Base-by-base conservation (phyloP, 768 basidiomycete species). In the Auricularia cornea region DNA sequence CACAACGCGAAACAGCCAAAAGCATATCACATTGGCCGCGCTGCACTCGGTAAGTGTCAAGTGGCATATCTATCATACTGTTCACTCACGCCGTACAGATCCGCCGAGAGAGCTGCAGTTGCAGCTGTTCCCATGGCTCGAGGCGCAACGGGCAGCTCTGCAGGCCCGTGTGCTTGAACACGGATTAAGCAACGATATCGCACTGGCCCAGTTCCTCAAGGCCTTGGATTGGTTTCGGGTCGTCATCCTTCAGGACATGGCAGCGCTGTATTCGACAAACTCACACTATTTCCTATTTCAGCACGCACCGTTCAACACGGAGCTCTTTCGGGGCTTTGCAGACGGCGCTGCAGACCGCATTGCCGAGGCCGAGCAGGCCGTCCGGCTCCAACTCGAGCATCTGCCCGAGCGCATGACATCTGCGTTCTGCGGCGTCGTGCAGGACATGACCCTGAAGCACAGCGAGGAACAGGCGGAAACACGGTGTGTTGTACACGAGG, bases 361-460 rank as follows among this genome's bases (percentile, higher is more conserved):
- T 31, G 48, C 18, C 0, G 62, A 63, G n/a, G 69, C 68, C 3
- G 66, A 72, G 52, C 40, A 62, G 18, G 62, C 63, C 5, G 63
- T 64, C 14, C 57, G 35, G 0, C 59, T 70, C 11, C 60, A 66
- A 16, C 66, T 74, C 16, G 26, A 73, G 54, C 63, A 65, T 11
- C 65, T 77, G 0, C 75, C 74, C 0, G 64, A 67, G 23, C 67
- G 68, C 10, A 56, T 72, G 12, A 64, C 67, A 0, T 26, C 57
- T 30, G 68, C 68, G 20, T 62, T 72, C 26, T 28, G 48, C 48
- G 48, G n/a, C 20, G 48, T n/a, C 26, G 8, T 20, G 20, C 8
- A 10, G 26, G 92, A 56, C 1, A 20, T 82, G 14, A 3, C 31
- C 2, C 80, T 81, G 26, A 26, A 57, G 3, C 63, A 86, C 8